Evolutionary conservation across 2,329 filamentous ascomycete species (phyloP), one percentile per base, ranked within the genome.

Genomic region (Curvularia spicifera): DNA sequence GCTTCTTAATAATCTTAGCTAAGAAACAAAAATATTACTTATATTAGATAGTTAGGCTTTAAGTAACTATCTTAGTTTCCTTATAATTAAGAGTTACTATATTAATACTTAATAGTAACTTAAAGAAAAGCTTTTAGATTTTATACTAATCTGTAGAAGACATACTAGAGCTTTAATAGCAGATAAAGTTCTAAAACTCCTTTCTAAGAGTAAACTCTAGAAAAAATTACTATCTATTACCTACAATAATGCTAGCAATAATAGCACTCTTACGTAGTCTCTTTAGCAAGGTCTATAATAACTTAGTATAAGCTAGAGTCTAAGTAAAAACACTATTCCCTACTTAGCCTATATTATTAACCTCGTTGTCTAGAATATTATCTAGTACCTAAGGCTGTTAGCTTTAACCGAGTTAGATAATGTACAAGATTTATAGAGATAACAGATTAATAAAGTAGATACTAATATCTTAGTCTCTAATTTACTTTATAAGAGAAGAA

Each of bases 321-420:
- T 28, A 24, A 28, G 12, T 47, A 20, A 56, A 22, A 57, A 51
- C 26, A 35, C 13, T 28, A 54, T 54, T 20, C 46, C 37, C 31
- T 60, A 35, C 35, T 7, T 56, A 33, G 45, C 42, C 6, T 29
- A 56, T 28, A 39, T 56, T 60, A 60, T 53, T 48, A 55, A 59
- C 26, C 40, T 55, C 4, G 15, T 59, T 28, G n/a, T 55, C 9
- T 37, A 59, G 15, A 20, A 52, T 18, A 52, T 52, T 33, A 20
- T 52, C 9, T 26, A 48, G 31, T 33, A 56, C 18, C 1, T 18
- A 18, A 18, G 18, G 18, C 18, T 18, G 1, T 18, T 1, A 18
- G 18, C 18, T 18, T 28, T 28, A 1, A 18, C 18, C 18, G 18
- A 18, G 18, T 18, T 18, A 18, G 18, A 18, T 18, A 18, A 18